These are phyloP conservation scores for Aspergillus pseudonomiae DNA, from an alignment of 2,329 filamentous ascomycete genomes.

Conservation along the genomic window DNA sequence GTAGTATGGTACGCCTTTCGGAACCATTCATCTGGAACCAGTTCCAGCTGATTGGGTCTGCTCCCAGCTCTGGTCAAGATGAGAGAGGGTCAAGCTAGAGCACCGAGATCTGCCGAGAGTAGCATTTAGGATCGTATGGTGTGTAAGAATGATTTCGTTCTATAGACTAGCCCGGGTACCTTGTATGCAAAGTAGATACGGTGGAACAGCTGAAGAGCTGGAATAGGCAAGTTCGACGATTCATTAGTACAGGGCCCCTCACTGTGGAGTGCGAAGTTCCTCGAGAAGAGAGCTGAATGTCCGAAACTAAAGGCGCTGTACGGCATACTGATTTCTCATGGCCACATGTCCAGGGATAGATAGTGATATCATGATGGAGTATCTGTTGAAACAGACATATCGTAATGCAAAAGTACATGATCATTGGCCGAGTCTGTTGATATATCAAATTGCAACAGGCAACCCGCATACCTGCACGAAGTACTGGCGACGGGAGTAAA, in stretches of 20 bases:
- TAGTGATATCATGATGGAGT: background rate
- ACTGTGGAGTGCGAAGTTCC: no score
- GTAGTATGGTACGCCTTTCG: background rate
- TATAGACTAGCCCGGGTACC: background rate
- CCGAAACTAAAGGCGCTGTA: background rate
- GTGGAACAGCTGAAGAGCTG: background rate
- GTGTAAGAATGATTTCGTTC: background rate
- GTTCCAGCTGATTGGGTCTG: background rate
- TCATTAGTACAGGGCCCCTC: background rate
- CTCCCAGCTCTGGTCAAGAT: background rate
- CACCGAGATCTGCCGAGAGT: background rate
- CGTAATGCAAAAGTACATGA: background rate
- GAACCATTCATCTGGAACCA: background rate
- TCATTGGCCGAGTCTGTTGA: background rate
- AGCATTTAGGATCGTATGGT: background rate
- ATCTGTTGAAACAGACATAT: background rate
- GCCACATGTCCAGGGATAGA: background rate
- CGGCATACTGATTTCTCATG: background rate
- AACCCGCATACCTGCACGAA: no score
- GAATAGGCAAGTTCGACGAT: background rate
- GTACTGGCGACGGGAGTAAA: background rate
- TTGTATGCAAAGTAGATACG: background rate
- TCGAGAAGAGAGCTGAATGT: background rate
- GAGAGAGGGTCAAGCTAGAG: background rate
- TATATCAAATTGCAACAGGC: background rate